Evolutionary conservation across 2,329 filamentous ascomycete genomes (phyloP).

Genomic region (Periconia digitata): DNA sequence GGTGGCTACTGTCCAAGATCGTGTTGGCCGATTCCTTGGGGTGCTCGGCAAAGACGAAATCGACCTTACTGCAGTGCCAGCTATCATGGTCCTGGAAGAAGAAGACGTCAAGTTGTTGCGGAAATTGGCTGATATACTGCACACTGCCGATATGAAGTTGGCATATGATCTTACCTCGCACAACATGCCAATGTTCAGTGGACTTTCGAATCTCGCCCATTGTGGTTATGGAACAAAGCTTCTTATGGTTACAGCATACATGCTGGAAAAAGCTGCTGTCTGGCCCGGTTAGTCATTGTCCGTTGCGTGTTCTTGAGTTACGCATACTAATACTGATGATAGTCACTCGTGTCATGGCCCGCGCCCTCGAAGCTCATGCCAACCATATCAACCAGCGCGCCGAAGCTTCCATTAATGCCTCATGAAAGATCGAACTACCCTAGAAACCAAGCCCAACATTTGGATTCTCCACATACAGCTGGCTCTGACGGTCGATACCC

Average conservation of each 20-base stretch:
- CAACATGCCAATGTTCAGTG: slow-evolving; percentile 52
- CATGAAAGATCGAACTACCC: slow-evolving; percentile 26
- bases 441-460: slow-evolving; percentile 22
- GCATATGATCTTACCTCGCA: slow-evolving; percentile 55
- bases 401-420: slow-evolving; percentile 46
- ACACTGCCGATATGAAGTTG: slow-evolving; percentile 78
- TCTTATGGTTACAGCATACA: slow-evolving; percentile 78
- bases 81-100: slow-evolving; percentile 86
- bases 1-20: slow-evolving; percentile 89
- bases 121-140: slow-evolving; percentile 79
- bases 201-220: slow-evolving; percentile 58
- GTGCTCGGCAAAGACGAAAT: slow-evolving; percentile 81
- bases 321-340: slow-evolving; percentile 26
- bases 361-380: slow-evolving; percentile 65
- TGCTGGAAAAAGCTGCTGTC: slow-evolving; percentile 84
- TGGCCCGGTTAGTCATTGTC: slow-evolving; percentile 75
- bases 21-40: slow-evolving; percentile 86
- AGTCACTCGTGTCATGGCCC: slow-evolving; percentile 71
- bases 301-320: not conserved
- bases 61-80: slow-evolving; percentile 77
- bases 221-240: slow-evolving; percentile 84
- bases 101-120: slow-evolving; percentile 84
- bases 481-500: slow-evolving; percentile 17
- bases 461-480: slow-evolving; percentile 4
- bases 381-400: slow-evolving; percentile 64